Evolutionary conservation across 2,329 filamentous ascomycete genomes (phyloP).

Genomic region (Aspergillus proliferans): DNA sequence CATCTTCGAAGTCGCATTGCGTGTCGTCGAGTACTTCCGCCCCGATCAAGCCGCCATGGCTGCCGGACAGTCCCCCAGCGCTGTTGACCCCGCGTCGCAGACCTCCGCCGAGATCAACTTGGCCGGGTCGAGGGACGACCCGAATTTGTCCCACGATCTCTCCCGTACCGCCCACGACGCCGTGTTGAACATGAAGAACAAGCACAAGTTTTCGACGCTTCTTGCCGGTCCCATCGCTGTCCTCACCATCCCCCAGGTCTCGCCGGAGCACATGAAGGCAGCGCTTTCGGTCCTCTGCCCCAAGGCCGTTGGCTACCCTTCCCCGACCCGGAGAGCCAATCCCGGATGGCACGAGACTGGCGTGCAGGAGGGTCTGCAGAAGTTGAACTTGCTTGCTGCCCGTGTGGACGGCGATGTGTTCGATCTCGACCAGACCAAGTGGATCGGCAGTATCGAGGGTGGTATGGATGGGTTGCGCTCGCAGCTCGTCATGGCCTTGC

Average conservation of each 20-base stretch:
- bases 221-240: constrained; percentile 75
- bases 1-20: constrained; percentile 79
- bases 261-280: constrained; percentile 74
- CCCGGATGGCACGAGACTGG: constrained; percentile 74
- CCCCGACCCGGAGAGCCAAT: constrained; percentile 67
- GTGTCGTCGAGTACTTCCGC: constrained; percentile 78
- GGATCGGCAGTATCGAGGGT: constrained; percentile 71
- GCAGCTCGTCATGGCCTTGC: constrained; percentile 74
- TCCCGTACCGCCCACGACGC: constrained; percentile 50
- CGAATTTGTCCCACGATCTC: constrained; percentile 52
- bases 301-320: constrained; percentile 64
- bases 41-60: constrained; percentile 32
- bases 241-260: constrained; percentile 73
- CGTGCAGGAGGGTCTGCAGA: constrained; percentile 77
- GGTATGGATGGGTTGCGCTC: constrained; percentile 73
- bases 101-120: constrained; percentile 25
- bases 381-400: constrained; percentile 79
- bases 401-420: constrained; percentile 81
- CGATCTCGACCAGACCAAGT: constrained; percentile 64
- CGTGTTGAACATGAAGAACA: constrained; percentile 45
- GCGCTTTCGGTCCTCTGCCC: constrained; percentile 74
- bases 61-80: constrained; percentile 15
- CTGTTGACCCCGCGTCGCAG: constrained; percentile 24
- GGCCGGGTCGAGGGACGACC: constrained; percentile 30
- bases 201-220: constrained; percentile 64